These are phyloP conservation scores for Tardiomyces blankii DNA, from an alignment of 1,139 yeast genomes.

Conservation along the genomic window DNA sequence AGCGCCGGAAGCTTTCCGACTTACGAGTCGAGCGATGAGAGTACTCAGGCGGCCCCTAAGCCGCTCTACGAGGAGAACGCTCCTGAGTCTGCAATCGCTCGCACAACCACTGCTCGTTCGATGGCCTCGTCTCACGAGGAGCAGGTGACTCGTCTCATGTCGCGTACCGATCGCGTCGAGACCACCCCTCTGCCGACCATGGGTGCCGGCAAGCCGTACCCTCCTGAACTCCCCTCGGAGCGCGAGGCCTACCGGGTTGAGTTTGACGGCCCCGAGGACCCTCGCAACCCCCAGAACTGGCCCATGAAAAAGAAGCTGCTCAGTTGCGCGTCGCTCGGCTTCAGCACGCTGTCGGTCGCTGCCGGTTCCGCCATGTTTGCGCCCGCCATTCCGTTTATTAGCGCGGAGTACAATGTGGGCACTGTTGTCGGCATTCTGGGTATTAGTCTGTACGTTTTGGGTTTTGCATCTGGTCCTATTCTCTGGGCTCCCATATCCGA, in stretches of 20 bases:
- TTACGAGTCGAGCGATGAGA: neutral
- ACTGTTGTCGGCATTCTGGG: conserved; percentile 37
- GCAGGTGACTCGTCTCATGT: too few species aligned
- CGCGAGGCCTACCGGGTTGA: conserved; percentile 39
- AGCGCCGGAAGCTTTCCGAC: neutral
- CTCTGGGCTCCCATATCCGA: conserved; percentile 76
- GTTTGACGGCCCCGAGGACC: conserved; percentile 42
- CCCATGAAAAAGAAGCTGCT: conserved; percentile 25
- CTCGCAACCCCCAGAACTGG: conserved; percentile 40
- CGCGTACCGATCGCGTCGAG: neutral
- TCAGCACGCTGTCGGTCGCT: conserved; percentile 28
- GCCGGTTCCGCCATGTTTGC: conserved; percentile 36
- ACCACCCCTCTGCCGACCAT: conserved; percentile 2
- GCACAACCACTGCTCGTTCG: neutral
- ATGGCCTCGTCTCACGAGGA: neutral
- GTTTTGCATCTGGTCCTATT: conserved; percentile 74
- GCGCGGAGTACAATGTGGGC: conserved; percentile 20
- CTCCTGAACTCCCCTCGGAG: conserved; percentile 27
- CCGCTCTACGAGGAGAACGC: neutral
- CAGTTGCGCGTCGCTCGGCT: conserved; percentile 25
- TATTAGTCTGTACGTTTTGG: conserved; percentile 60
- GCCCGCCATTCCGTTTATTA: conserved; percentile 22
- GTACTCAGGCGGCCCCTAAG: neutral
- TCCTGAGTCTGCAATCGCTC: neutral
- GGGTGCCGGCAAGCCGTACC: conserved; percentile 6